Conservation (phyloP, 2,329 filamentous ascomycete species). For the Ophiostoma tasmaniense region DNA sequence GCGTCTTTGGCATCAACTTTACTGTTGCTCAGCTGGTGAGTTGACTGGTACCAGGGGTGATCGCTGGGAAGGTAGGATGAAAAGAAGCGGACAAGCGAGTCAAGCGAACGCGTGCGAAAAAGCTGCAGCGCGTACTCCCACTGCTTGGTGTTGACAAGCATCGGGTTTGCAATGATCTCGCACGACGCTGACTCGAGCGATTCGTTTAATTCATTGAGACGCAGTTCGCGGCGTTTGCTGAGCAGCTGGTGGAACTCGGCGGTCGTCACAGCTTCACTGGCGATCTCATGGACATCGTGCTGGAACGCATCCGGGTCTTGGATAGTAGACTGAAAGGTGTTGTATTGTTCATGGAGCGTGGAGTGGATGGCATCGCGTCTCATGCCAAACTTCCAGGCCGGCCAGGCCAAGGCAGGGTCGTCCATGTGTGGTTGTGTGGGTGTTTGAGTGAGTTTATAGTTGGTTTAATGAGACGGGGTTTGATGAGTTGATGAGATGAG, state of each 20-base stretch:
- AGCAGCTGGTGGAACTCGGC: slow-evolving; percentile 49
- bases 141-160: slow-evolving; percentile 49
- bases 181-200: slow-evolving; percentile 49
- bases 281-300: slow-evolving; percentile 53
- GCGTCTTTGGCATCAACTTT: not conserved
- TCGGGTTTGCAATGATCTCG: slow-evolving; percentile 53
- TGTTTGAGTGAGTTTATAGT: not conserved
- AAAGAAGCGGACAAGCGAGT: slow-evolving; percentile 53
- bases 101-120: slow-evolving; percentile 50
- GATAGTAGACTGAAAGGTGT: slow-evolving; percentile 47
- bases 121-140: slow-evolving; percentile 52
- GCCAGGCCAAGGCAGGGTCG: slow-evolving; percentile 46
- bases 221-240: slow-evolving; percentile 44
- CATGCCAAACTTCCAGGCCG: slow-evolving; percentile 56
- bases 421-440: slow-evolving; percentile 36
- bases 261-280: slow-evolving; percentile 39
- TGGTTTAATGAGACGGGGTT: not conserved
- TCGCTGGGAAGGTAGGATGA: slow-evolving; percentile 48
- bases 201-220: slow-evolving; percentile 46
- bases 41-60: slow-evolving; percentile 35
- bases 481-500: not conserved
- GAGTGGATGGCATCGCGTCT: slow-evolving; percentile 50
- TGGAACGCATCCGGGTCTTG: slow-evolving; percentile 54
- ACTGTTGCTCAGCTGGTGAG: slow-evolving; percentile 20
- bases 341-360: slow-evolving; percentile 51